A percentile compares a stretch with the other conserved stretches of the same genome.
phyloP scores from a whole-genome alignment of 2,329 filamentous ascomycete species.

The Sclerotinia borealis region DNA sequence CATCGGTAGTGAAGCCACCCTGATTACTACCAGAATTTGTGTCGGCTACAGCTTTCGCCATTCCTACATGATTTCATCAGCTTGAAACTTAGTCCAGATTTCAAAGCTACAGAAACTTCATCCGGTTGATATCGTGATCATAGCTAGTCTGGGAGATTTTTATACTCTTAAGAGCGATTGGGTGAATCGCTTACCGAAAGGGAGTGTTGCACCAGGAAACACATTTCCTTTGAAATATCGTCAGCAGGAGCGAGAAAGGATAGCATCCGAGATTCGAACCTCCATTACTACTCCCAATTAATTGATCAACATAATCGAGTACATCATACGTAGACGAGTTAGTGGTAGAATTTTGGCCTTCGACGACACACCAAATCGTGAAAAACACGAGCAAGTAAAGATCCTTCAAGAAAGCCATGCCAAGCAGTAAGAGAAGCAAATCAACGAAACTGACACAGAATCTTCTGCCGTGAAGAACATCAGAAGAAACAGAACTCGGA shows the following conservation, averaged over 20 bases:
- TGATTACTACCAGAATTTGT: conserved; percentile 47
- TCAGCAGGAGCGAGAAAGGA: background rate
- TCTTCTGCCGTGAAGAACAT: background rate
- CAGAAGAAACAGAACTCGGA: background rate
- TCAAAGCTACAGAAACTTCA: background rate
- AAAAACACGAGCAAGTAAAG: background rate
- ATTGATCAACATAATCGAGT: conserved; percentile 41
- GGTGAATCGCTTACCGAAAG: conserved; percentile 37
- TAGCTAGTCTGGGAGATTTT: background rate
- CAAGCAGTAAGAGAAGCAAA: background rate
- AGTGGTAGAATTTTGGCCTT: conserved; percentile 16
- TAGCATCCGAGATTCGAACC: conserved; percentile 31
- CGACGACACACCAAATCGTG: background rate
- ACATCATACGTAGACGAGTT: conserved; percentile 31
- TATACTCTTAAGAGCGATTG: background rate
- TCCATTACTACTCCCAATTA: conserved; percentile 50
- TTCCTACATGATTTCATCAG: conserved; percentile 33
- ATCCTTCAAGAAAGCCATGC: conserved; percentile 13
- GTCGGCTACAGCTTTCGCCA: conserved; percentile 48
- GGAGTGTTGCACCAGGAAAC: conserved; percentile 49
- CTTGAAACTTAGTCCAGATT: background rate
- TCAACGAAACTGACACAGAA: background rate
- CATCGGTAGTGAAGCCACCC: conserved; percentile 48
- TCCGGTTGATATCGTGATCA: background rate
- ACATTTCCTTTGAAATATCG: conserved; percentile 37